phyloP scores from a whole-genome alignment of 2,329 filamentous ascomycete genomes.

The Capronia americana region DNA sequence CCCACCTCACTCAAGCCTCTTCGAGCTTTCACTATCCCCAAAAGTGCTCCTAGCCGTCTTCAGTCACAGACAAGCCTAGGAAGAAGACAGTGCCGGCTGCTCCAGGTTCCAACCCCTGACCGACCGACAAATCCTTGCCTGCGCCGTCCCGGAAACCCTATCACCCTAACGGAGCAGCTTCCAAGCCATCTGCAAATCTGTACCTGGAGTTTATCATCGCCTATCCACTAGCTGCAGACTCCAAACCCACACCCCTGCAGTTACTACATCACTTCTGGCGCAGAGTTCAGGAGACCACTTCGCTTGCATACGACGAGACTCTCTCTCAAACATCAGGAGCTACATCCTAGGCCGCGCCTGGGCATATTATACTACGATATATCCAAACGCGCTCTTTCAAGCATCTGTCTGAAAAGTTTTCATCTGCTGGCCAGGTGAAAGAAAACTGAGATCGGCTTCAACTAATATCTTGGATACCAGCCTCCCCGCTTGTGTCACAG shows the following conservation, averaged over 20 bases:
- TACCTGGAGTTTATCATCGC: conserved; percentile 36
- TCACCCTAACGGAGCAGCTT: conserved; percentile 22
- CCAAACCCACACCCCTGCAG: conserved; percentile 29
- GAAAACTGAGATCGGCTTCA: conserved; percentile 23
- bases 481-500: conserved; percentile 29
- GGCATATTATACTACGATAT: conserved; percentile 25
- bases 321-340: conserved; percentile 38
- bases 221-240: conserved; percentile 35
- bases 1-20: conserved; percentile 31
- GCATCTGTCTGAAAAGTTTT: conserved; percentile 14
- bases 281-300: conserved; percentile 34
- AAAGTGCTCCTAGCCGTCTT: conserved; percentile 9
- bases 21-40: conserved; percentile 12
- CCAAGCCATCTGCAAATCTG: conserved; percentile 27
- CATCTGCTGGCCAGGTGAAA: conserved; percentile 34
- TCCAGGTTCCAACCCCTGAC: conserved; percentile 30
- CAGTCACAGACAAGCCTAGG: conserved; percentile 13
- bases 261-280: conserved; percentile 34
- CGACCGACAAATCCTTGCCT: conserved; percentile 22
- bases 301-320: conserved; percentile 31
- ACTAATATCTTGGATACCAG: conserved; percentile 32
- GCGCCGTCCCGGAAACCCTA: conserved; percentile 31
- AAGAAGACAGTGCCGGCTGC: conserved; percentile 17
- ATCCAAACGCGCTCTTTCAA: conserved; percentile 30
- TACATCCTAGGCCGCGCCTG: conserved; percentile 35